Evolutionary conservation across 257 asterid genomes (phyloP).

Genomic region (Solanum tacnaense): DNA sequence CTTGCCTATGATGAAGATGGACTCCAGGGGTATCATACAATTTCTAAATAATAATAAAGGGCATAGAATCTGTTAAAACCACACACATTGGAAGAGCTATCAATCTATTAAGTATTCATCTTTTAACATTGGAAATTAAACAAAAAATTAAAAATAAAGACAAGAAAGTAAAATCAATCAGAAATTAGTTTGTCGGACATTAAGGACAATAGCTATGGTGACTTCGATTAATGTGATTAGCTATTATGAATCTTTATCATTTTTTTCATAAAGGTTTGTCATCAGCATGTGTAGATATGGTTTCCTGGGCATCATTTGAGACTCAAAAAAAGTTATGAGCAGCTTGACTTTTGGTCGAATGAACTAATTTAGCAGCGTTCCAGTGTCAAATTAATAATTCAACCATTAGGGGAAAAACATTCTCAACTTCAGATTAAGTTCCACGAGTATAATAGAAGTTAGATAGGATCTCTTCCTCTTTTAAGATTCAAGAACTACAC

Average conservation of each 20-base stretch:
- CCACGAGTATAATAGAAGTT: background rate
- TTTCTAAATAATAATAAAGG: slow-evolving; percentile 36
- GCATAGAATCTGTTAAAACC: background rate
- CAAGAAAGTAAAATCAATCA: background rate
- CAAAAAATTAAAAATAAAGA: background rate
- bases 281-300: background rate
- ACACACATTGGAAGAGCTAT: background rate
- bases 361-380: background rate
- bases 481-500: background rate
- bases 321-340: background rate
- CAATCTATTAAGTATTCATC: background rate
- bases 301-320: background rate
- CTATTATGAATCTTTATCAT: background rate
- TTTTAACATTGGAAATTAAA: background rate
- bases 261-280: background rate
- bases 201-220: background rate
- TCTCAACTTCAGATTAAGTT: background rate
- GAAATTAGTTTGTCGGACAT: background rate
- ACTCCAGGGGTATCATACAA: slow-evolving; percentile 95
- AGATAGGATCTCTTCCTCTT: background rate
- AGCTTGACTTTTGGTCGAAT: background rate
- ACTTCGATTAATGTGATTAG: background rate
- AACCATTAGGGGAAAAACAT: background rate
- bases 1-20: slow-evolving; percentile 98
- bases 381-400: background rate